Evolutionary conservation across 2,329 filamentous ascomycete genomes (phyloP), one percentile per base, ranked within the genome.

Genomic region (Neofusicoccum parvum): DNA sequence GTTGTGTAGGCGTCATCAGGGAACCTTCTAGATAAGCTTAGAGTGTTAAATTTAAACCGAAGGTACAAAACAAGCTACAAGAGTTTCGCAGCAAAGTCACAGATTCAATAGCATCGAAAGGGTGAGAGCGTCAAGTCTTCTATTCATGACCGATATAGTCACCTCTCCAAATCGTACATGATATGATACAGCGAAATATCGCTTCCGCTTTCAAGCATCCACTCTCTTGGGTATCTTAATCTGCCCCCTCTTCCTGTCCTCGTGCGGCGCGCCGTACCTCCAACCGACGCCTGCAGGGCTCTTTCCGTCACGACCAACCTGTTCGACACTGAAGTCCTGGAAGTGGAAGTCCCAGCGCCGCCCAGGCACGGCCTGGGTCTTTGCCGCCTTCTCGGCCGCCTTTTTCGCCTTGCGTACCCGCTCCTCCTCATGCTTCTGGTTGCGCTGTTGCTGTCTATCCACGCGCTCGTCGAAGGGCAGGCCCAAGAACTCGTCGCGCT

Each of bases 161-260:
- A 43, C 39, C 17, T 20, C 34, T 17, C 34, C 20, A 34, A 43
- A 32, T 45, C 37, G 9, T 58, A 43, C 53, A 56, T n/a, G 12
- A n/a, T 37, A 45, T 43, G 37, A 43, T 45, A 58, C 39, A 43
- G 17, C 15, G 34, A 7, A n/a, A 34, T 15, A 6, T 39, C 9
- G 6, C 37, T 23, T n/a, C 14, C 32, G 3, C 34, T 3, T 39
- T 62, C 17, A 78, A 41, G 75, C 75, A 64, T 85, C 82, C 54
- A 89, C 86, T 68, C 80, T 82, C 23, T 82, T 87, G 12, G 87
- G 87, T 68, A 89, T 88, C 81, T 89, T 89, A 70, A 88, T 79
- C 68, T 82, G 78, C 27, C 87, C 87, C 76, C 84, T 85, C 82
- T 88, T 88, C 67, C 87, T 79, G 68, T 89, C 87, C 71, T 87